Base-by-base conservation (phyloP, 306 rosid species). In the Glycyrrhiza uralensis region DNA sequence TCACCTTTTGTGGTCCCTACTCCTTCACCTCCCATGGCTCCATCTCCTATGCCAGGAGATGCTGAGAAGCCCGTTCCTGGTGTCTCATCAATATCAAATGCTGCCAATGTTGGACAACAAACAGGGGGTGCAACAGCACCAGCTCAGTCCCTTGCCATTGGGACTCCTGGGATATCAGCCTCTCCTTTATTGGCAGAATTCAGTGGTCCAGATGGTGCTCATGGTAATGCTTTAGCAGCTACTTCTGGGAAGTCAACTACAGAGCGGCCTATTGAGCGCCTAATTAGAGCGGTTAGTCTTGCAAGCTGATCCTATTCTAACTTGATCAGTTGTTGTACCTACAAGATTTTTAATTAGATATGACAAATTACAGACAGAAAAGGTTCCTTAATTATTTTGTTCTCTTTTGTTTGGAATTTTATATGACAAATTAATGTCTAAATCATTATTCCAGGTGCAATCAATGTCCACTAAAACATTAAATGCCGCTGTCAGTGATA, bases 91-190 rank as follows among this genome's bases (percentile, higher is more conserved):
- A 76, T 85, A 55, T 52, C 95, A 72, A 89, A 83, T 87, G 88
- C 81, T 76, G 84, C 84, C 52, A 88, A 84, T 84, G 62, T 76
- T 71, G 97, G 85, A 70, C 96, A 93, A 79, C 92, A 86, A 66
- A 65, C 86, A 23, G 83, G 82, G 56, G 67, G 46, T 57, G 74
- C 74, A 8, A 82, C 75, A 35, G 83, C 85, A 56, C 90, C 88
- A 49, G 92, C 88, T 52, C 96, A 81, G 52, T 94, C 99, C 75
- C 96, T 89, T 79, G 92, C 99, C 62, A 87, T 94, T 45, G 99
- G 96, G 45, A 94, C 99, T 57, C 99, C 99, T 45, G 97, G 99
- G 78, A 94, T 94, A 67, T 91, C 98, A 70, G 95, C 99, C 59
- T 94, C 99, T 67, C 99, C 99, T 75, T 82, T 94, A 84, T 87